Percentiles rank a stretch among this genome's conserved stretches.
Conservation (phyloP, 1,139 yeast genomes). For the Candida sp. region DNA sequence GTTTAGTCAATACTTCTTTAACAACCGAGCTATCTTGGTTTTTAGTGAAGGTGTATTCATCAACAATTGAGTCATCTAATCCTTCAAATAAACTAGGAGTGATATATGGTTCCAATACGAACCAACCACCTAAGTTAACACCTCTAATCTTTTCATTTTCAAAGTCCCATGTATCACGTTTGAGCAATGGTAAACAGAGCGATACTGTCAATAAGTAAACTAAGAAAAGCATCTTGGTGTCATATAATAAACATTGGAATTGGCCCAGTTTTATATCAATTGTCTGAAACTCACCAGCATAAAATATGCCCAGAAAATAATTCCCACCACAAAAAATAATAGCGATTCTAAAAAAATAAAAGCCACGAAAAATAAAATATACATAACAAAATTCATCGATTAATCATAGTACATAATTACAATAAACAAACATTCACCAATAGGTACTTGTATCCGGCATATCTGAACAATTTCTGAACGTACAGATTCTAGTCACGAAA, state of each 20-base stretch:
- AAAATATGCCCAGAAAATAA: not conserved
- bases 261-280: not conserved
- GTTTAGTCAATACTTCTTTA: conserved; percentile 47
- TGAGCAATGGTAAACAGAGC: not conserved
- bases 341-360: not conserved
- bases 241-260: not conserved
- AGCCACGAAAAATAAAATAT: too few relatives aligned
- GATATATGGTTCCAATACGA: conserved; percentile 79
- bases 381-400: too few relatives aligned
- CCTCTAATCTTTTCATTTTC: conserved; percentile 58
- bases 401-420: too few relatives aligned
- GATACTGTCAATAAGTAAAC: not conserved
- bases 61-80: conserved; percentile 45
- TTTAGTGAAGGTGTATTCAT: conserved; percentile 74
- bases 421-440: too few relatives aligned
- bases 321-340: not conserved
- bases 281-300: not conserved
- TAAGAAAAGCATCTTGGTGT: not conserved
- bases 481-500: too few relatives aligned
- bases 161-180: conserved; percentile 41
- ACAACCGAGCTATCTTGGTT: conserved; percentile 63
- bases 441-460: too few relatives aligned
- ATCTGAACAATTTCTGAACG: too few relatives aligned
- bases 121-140: conserved; percentile 92
- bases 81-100: conserved; percentile 70